Evolutionary conservation across 306 rosid species (phyloP).

Genomic region (Sicyos edulis): DNA sequence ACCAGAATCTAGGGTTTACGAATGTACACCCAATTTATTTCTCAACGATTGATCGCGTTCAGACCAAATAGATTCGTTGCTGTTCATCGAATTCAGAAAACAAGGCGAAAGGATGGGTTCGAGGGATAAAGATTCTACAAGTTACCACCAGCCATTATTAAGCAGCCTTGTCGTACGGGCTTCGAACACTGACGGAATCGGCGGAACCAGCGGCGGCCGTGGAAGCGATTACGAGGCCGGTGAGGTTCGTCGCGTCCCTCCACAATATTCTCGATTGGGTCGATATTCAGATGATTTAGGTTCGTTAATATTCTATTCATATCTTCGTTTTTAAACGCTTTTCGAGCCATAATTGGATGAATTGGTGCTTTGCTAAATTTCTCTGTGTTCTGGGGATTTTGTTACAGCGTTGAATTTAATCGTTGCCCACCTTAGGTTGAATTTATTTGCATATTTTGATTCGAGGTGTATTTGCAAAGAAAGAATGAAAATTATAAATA

Average conservation of each 20-base stretch:
- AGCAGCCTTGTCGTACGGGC: conserved; percentile 59
- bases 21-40: background rate
- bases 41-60: conserved; percentile 20
- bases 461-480: background rate
- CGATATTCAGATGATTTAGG: conserved; percentile 39
- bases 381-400: background rate
- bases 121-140: conserved; percentile 38
- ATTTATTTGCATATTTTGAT: background rate
- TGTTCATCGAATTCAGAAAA: conserved; percentile 14
- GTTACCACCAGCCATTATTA: conserved; percentile 46
- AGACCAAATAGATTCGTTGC: background rate
- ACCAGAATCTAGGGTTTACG: conserved; percentile 27
- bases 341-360: no score
- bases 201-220: conserved; percentile 21
- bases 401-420: background rate
- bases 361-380: no score
- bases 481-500: background rate
- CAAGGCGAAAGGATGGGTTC: conserved; percentile 31
- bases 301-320: conserved; percentile 20
- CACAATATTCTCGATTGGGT: conserved; percentile 38
- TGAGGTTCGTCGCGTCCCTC: conserved; percentile 48
- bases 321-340: background rate
- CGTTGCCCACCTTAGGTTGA: background rate
- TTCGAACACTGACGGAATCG: conserved; percentile 37
- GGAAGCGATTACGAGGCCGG: conserved; percentile 46